These are phyloP conservation scores for Kalmusia sp. DNA, from an alignment of 2,329 filamentous ascomycete genomes.

Conservation along the genomic window DNA sequence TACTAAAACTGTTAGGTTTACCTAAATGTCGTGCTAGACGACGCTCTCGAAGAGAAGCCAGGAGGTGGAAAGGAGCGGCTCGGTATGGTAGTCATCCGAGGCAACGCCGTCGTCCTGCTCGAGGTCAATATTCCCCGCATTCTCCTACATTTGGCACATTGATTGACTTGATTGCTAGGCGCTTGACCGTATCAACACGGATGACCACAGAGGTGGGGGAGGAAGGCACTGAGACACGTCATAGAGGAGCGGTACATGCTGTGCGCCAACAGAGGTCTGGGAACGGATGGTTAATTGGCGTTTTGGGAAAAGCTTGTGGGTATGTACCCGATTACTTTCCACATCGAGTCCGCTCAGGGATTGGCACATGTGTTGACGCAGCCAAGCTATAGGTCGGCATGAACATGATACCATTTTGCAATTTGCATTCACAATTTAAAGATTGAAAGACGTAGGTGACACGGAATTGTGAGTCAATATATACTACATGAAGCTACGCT, in stretches of 20 bases:
- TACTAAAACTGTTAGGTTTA: constrained; percentile 72
- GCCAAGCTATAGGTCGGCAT: constrained; percentile 26
- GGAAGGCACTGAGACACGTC: constrained; percentile 26
- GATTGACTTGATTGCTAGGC: constrained; percentile 29
- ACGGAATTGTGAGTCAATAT: constrained; percentile 19
- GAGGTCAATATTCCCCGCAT: constrained; percentile 61
- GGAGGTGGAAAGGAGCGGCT: constrained; percentile 88
- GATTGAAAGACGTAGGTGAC: constrained; percentile 8
- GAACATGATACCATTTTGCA: constrained; percentile 35
- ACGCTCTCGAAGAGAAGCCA: constrained; percentile 92
- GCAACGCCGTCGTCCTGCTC: constrained; percentile 98
- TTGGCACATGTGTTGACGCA: constrained; percentile 28
- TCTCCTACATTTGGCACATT: neutral
- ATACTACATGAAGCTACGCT: constrained; percentile 17
- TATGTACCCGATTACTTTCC: constrained; percentile 14
- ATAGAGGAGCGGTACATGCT: constrained; percentile 1
- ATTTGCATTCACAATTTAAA: constrained; percentile 7
- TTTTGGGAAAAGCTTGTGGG: constrained; percentile 17
- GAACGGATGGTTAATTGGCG: constrained; percentile 13
- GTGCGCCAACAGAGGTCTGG: neutral
- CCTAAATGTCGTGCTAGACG: constrained; percentile 96
- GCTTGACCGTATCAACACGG: constrained; percentile 46
- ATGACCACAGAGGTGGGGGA: constrained; percentile 42
- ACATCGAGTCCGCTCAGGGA: constrained; percentile 9
- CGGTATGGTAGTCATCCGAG: constrained; percentile 96